These are phyloP conservation scores for Paxillus rubicundulus DNA, from an alignment of 768 basidiomycete genomes.

Conservation along the genomic window DNA sequence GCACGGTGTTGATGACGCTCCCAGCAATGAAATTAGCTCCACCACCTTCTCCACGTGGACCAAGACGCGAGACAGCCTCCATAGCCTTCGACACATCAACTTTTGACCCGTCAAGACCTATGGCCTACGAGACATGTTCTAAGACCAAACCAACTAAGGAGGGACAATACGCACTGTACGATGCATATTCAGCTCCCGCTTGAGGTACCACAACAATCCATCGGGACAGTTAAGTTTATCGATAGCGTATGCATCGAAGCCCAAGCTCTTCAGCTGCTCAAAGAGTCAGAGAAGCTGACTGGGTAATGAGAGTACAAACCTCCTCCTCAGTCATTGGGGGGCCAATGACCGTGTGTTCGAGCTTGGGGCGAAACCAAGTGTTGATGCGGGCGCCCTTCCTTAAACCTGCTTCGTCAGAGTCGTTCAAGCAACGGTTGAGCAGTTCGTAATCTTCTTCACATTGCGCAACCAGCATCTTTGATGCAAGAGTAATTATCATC, in stretches of 20 bases:
- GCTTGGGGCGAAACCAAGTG: constrained; percentile 60
- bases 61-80: constrained; percentile 51
- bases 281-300: constrained; percentile 1
- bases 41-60: constrained; percentile 41
- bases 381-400: constrained; percentile 51
- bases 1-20: constrained; percentile 53
- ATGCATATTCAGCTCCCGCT: constrained; percentile 61
- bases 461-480: constrained; percentile 82
- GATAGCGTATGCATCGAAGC: constrained; percentile 82
- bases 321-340: constrained; percentile 63
- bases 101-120: constrained; percentile 48
- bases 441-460: constrained; percentile 76
- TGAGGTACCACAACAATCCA: constrained; percentile 71
- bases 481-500: not conserved
- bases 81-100: constrained; percentile 59
- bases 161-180: constrained; percentile 53
- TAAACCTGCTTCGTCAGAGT: constrained; percentile 53
- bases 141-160: not conserved
- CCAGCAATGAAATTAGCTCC: constrained; percentile 64
- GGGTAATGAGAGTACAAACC: constrained; percentile 36
- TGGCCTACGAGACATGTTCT: constrained; percentile 45
- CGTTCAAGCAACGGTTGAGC: constrained; percentile 68
- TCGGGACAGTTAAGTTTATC: constrained; percentile 78
- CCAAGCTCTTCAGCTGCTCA: constrained; percentile 52
- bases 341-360: constrained; percentile 34